Evolutionary conservation across 441 rosid species (phyloP).

Genomic region (Jatropha multifida): DNA sequence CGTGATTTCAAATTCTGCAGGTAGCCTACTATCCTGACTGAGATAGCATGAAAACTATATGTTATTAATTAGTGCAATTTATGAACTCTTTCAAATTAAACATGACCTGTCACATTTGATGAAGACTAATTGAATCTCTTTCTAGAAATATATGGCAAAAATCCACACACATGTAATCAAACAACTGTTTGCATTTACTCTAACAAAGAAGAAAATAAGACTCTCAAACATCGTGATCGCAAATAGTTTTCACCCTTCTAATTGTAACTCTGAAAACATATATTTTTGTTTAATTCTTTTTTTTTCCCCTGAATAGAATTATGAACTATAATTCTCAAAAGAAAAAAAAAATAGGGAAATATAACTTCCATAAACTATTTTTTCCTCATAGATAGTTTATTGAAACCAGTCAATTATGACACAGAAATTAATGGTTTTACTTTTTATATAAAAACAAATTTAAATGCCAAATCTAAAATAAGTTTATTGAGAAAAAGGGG

Average conservation of each 20-base stretch:
- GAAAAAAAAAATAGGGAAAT: neutral
- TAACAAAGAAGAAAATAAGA: neutral
- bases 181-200: neutral
- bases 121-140: neutral
- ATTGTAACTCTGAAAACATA: neutral
- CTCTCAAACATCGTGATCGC: neutral
- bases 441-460: neutral
- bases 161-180: neutral
- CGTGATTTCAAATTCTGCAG: slow-evolving; percentile 97
- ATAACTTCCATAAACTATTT: no score
- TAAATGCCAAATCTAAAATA: no score
- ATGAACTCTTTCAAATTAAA: neutral
- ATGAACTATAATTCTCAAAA: neutral
- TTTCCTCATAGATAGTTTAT: neutral
- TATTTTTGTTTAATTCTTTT: neutral
- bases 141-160: slow-evolving; percentile 3
- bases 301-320: neutral
- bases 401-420: neutral
- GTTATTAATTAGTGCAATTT: slow-evolving; percentile 24
- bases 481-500: neutral
- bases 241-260: neutral
- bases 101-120: neutral
- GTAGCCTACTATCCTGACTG: slow-evolving; percentile 99
- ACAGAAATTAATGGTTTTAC: neutral
- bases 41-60: slow-evolving; percentile 26